A percentile compares a stretch with the other conserved stretches of the same genome.
Conservation (phyloP, 2,329 filamentous ascomycete species). For the Berkeleyomyces rouxiae region DNA sequence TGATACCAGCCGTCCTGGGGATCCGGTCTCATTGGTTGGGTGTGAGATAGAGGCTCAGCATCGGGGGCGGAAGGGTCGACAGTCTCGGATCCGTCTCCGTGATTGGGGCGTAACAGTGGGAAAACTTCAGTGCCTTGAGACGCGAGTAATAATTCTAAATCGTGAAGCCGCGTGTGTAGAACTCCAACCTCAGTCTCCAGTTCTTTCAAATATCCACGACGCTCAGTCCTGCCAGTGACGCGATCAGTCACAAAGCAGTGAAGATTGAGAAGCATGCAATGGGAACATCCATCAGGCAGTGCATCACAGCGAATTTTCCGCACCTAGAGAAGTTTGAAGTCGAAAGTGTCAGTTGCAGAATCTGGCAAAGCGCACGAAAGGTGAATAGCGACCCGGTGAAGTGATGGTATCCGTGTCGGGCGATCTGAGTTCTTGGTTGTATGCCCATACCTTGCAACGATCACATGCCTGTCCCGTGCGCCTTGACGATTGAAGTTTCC, state of each 20-base stretch:
- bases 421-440: constrained; percentile 14
- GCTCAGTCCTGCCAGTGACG: constrained; percentile 65
- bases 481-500: constrained; percentile 36
- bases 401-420: not conserved
- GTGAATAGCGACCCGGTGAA: not conserved
- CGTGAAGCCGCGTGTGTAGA: constrained; percentile 48
- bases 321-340: constrained; percentile 31
- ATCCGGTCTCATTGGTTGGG: not conserved
- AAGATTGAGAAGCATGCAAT: constrained; percentile 59
- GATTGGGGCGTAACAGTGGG: not conserved
- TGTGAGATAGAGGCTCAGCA: not conserved
- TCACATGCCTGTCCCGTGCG: constrained; percentile 76
- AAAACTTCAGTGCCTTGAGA: constrained; percentile 43
- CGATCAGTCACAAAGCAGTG: constrained; percentile 76
- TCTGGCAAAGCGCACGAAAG: constrained; percentile 2
- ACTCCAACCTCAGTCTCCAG: constrained; percentile 56
- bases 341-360: constrained; percentile 15
- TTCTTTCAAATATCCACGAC: constrained; percentile 60
- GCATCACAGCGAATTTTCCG: constrained; percentile 82
- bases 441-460: constrained; percentile 52
- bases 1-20: not conserved
- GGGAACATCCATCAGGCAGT: constrained; percentile 62
- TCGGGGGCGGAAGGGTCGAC: not conserved
- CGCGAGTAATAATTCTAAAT: constrained; percentile 50
- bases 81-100: not conserved